Evolutionary conservation across 257 asterid species (phyloP), one percentile per base, ranked within the genome.

Genomic region (Ocimum tenuiflorum): DNA sequence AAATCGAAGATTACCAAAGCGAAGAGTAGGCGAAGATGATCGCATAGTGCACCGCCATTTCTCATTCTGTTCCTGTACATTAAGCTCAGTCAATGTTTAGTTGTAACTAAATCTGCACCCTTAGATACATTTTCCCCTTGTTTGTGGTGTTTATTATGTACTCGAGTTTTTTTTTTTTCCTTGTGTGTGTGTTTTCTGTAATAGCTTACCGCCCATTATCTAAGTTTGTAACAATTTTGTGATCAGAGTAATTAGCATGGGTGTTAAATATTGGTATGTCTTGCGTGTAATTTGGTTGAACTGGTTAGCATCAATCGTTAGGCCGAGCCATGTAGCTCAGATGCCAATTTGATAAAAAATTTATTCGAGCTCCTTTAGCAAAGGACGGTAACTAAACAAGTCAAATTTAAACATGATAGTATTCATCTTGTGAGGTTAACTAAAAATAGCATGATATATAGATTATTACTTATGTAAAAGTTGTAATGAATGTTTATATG

Each of bases 1-100:
- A 91, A 80, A 79, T 77, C 94, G 22, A 85, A 78, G 68, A 55
- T 54, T 39, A 48, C 84, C 64, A 82, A 80, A 78, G 20, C 81
- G 3, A 86, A 76, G 80, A 78, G 82, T 66, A 86, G 82, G 79
- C 79, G 63, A 63, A 80, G 86, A 67, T 85, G 77, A 81, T 64
- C 55, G 27, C 7, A 1, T 9, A 1, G 11, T 31, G 38, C 18
- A 6, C 18, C 24, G 24, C 51, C 24, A 8, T 48, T 29, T 14
- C 41, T 15, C 11, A 51, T 9, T 42, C 60, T 45, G 68, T 60
- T 67, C 12, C 35, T 67, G 60, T 71, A 20, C 41, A 47, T 49
- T 56, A 29, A 3, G 48, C 23, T 13, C 63, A 8, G 33, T 58
- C 8, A 23, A 41, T 15, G 42, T 33, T 19, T 48, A 48, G 38